phyloP scores from a whole-genome alignment of 192 early-diverging fungal genomes.

The Gaertneriomyces semiglobifer region DNA sequence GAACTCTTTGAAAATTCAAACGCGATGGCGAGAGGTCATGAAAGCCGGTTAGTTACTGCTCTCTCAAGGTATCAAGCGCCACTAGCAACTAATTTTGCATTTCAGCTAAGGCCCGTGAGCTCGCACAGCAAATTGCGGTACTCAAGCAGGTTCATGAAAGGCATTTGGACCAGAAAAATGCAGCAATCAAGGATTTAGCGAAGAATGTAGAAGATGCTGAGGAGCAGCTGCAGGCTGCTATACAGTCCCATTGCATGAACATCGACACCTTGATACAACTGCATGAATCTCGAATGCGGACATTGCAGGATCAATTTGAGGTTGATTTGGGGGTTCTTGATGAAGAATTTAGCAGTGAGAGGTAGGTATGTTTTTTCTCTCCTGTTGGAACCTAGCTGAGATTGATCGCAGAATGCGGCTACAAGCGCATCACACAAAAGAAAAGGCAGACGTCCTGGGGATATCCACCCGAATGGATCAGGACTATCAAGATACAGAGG shows the following conservation, averaged over 20 bases:
- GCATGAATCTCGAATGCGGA: conserved; percentile 47
- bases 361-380: conserved; percentile 22
- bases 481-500: conserved; percentile 57
- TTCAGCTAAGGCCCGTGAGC: conserved; percentile 46
- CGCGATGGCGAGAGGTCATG: conserved; percentile 62
- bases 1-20: conserved; percentile 57
- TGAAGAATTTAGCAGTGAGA: conserved; percentile 53
- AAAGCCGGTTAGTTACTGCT: conserved; percentile 38
- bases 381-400: background rate
- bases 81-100: background rate
- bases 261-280: conserved; percentile 56
- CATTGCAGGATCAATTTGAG: conserved; percentile 46
- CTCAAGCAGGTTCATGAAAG: conserved; percentile 51
- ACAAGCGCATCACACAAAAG: conserved; percentile 48
- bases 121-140: conserved; percentile 39
- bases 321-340: conserved; percentile 48
- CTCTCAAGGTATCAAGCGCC: background rate
- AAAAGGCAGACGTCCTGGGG: conserved; percentile 52
- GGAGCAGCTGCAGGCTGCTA: conserved; percentile 51
- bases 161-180: conserved; percentile 49
- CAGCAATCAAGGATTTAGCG: conserved; percentile 38
- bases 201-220: conserved; percentile 49
- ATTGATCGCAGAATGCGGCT: conserved; percentile 38
- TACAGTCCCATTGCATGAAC: conserved; percentile 55
- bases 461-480: conserved; percentile 55